A percentile compares a stretch with the other conserved stretches of the same genome.
Evolutionary conservation across 2,329 filamentous ascomycete species (phyloP).

Genomic region (Monilinia fructicola): DNA sequence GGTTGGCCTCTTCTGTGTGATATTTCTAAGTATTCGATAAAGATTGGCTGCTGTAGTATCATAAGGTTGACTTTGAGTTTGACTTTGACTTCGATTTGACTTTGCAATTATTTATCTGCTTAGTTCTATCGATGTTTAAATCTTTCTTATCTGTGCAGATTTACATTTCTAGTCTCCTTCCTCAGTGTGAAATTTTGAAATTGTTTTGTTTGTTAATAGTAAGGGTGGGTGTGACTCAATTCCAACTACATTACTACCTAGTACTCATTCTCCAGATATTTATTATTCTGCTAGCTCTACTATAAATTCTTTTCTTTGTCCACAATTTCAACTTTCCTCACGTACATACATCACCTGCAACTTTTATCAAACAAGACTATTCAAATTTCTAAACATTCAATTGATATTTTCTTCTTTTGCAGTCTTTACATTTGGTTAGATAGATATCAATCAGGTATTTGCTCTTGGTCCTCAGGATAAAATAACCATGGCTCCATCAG

Average conservation of each 20-base stretch:
- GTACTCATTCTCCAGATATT: not conserved
- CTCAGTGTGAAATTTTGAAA: not conserved
- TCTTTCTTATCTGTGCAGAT: slow-evolving; percentile 1
- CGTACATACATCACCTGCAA: not conserved
- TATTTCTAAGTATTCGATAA: no score
- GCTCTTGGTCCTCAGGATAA: not conserved
- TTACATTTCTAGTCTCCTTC: not conserved
- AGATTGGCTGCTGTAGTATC: slow-evolving; percentile 3
- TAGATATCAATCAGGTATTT: not conserved
- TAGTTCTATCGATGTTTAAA: no score
- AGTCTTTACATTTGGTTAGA: slow-evolving; percentile 10
- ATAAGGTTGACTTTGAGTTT: slow-evolving; percentile 13
- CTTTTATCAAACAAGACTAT: not conserved
- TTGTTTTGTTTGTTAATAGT: not conserved
- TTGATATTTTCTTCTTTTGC: not conserved
- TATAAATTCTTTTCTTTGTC: slow-evolving; percentile 15
- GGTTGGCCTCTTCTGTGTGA: not conserved
- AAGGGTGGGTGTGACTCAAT: slow-evolving; percentile 11
- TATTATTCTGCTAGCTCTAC: no score
- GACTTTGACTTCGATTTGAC: no score
- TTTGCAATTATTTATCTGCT: not conserved
- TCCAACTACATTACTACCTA: not conserved
- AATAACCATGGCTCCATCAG: slow-evolving; percentile 50
- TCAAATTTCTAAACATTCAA: not conserved
- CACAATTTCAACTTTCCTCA: not conserved